Base-by-base conservation (phyloP, 202 grass and related monocot genomes). In the Setaria italica region DNA sequence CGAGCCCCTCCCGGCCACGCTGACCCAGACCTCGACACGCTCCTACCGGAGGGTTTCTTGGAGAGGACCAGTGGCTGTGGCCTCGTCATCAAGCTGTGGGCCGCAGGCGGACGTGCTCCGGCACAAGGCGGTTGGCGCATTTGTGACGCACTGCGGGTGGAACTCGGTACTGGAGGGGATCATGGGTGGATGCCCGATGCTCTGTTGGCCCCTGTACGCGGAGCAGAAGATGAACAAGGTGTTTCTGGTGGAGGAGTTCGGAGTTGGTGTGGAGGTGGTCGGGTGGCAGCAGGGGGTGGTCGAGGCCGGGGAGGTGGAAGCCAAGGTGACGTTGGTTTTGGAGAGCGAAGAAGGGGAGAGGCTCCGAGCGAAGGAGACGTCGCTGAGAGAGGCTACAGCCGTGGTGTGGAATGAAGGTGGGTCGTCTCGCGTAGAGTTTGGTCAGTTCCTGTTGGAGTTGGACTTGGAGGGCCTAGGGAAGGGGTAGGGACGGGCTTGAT, bases 131-230 rank as follows among this genome's bases (percentile, higher is more conserved):
- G 2, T n/a, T 0, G 93, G 76, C 20, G 76, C 71, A 30, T 97
- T 97, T 79, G 45, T 94, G 68, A 97, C 85, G 54, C 88, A 94
- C 19, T 92, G 86, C 39, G 88, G 94, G 50, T 94, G 94, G 94
- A 97, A 91, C 86, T 97, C 94, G 3, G 54, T 82, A 64, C 41
- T 94, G 78, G 94, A 97, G 67, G 84, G 7, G 55, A 57, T 57
- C 55, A n/a, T n/a, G 16, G 55, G 55, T 19, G 55, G 43, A 46
- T 57, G 2, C 55, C 55, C 19, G 19, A 57, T 57, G 55, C 19
- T 57, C 7, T 57, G 55, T 9, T 57, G 55, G 55, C 55, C 55
- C 1, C 7, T 57, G 7, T 57, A 57, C 2, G 55, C 55, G 19
- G 55, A 57, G 19, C 55, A 57, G 19, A 57, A n/a, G 55, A 57